phyloP scores from a whole-genome alignment of 208 protist species.

The Acanthamoeba lenticulata region DNA sequence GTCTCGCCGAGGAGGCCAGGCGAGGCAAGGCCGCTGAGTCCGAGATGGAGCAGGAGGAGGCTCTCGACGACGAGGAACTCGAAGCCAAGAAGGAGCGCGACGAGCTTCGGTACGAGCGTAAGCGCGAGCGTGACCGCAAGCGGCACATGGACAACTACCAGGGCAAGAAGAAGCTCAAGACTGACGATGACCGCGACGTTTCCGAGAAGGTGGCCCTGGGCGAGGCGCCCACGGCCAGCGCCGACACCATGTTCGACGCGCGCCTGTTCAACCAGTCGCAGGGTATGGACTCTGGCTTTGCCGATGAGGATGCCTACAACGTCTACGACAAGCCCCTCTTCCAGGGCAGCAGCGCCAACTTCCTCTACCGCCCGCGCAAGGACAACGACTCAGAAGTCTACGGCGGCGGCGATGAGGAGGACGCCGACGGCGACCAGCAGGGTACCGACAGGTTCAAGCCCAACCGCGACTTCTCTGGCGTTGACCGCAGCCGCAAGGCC shows the following conservation, averaged over 20 bases:
- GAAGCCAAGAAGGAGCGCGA: conserved; percentile 80
- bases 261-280: conserved; percentile 90
- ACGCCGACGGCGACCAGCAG: conserved; percentile 32
- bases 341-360: conserved; percentile 65
- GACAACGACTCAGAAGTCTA: conserved; percentile 65
- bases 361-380: conserved; percentile 82
- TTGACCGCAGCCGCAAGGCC: conserved; percentile 55
- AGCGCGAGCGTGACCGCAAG: conserved; percentile 87
- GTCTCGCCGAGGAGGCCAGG: conserved; percentile 82
- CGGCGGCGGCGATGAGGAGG: conserved; percentile 61
- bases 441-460: conserved; percentile 73
- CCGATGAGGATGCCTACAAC: conserved; percentile 89
- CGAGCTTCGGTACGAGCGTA: conserved; percentile 84
- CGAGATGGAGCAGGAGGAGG: conserved; percentile 12
- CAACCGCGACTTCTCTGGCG: conserved; percentile 78
- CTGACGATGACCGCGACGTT: conserved; percentile 89
- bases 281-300: conserved; percentile 85
- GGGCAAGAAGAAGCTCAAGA: conserved; percentile 62
- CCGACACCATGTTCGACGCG: conserved; percentile 89
- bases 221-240: conserved; percentile 68
- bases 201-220: conserved; percentile 91
- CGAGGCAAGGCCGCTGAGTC: conserved; percentile 30
- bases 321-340: conserved; percentile 91
- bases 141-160: conserved; percentile 73
- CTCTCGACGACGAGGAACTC: conserved; percentile 39